Conservation (phyloP, 2,329 filamentous ascomycete genomes). For the Talaromyces sp. region DNA sequence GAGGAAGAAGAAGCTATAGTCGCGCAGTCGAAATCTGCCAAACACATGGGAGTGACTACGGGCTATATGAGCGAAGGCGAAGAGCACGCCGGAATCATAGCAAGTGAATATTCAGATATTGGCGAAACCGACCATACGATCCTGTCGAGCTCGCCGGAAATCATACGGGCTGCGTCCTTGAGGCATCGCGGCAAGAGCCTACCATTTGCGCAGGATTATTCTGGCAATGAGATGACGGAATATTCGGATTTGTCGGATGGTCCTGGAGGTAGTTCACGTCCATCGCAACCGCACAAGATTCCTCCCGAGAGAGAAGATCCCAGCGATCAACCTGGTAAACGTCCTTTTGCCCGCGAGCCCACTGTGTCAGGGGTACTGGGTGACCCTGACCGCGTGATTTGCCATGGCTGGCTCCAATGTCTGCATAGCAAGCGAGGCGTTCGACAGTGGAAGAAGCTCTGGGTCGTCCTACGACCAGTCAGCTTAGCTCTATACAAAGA, state of each 20-base stretch:
- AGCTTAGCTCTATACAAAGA: constrained; percentile 91
- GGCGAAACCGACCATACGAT: constrained; percentile 26
- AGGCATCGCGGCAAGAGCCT: constrained; percentile 27
- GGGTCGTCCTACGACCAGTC: constrained; percentile 83
- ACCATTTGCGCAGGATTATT: constrained; percentile 53
- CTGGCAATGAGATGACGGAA: constrained; percentile 66
- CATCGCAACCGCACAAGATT: constrained; percentile 22
- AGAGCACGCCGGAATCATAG: constrained; percentile 31
- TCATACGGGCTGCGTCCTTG: constrained; percentile 30
- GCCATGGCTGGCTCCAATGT: constrained; percentile 85
- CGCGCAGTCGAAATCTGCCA: constrained; percentile 27
- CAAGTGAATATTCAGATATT: constrained; percentile 43
- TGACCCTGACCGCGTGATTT: constrained; percentile 85
- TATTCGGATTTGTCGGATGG: constrained; percentile 82
- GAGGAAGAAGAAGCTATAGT: constrained; percentile 85
- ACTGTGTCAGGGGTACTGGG: constrained; percentile 28
- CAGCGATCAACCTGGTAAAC: constrained; percentile 1
- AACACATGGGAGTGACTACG: not conserved
- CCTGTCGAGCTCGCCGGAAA: constrained; percentile 33
- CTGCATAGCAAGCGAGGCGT: constrained; percentile 77
- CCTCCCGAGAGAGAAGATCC: not conserved
- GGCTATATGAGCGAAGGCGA: constrained; percentile 22
- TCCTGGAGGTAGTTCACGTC: constrained; percentile 26
- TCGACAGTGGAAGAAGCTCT: constrained; percentile 89
- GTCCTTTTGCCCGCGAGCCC: constrained; percentile 12